Evolutionary conservation across 78 protist species (phyloP), one percentile per base, ranked within the genome.

Genomic region (Anaeramoeba ignava): DNA sequence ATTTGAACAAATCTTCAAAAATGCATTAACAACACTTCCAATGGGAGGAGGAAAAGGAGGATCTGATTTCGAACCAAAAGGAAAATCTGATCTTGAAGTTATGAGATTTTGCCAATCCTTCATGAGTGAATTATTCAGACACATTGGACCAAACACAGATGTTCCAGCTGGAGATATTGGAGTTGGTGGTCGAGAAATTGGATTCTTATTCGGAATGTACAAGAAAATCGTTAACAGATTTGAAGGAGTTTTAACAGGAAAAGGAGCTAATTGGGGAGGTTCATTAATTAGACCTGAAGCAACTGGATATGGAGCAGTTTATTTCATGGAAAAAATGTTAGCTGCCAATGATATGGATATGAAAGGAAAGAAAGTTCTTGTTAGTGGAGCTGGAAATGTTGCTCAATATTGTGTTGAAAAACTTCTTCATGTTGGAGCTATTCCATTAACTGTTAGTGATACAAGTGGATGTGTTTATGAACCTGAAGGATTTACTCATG

Each of bases 81-180:
- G 94, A 37, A 78, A 82, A 67, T 33, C 82, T 33, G 94, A 91
- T 31, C n/a, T 1, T 1, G 94, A 91, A 78, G 40, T 91, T 3
- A 86, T 80, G 89, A 78, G 82, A 33, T 91, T 91, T 80, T 90
- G 92, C 84, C 90, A 90, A 39, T 2, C 89, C 8, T 91, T 91
- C 82, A 91, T 91, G 92, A 2, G 91, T 0, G 94, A 87, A 40
- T 78, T 91, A 37, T 81, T 0, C 36, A 36, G 82, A 27, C 81
- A 91, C 84, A 83, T 91, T 38, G 94, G 94, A 1, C 73, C 92
- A 31, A 0, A 89, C 83, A 39, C 82, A 40, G 94, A 91, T 42
- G 90, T 91, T 34, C 94, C 94, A 1, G 94, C 94, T 0, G 94
- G 94, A 3, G 94, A 91, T 88, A 91, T 91, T 41, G 91, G 91